A percentile compares a stretch with the other conserved stretches of the same genome.
Evolutionary conservation across 345 rosid genomes (phyloP).

Genomic region (Brassica juncea): DNA sequence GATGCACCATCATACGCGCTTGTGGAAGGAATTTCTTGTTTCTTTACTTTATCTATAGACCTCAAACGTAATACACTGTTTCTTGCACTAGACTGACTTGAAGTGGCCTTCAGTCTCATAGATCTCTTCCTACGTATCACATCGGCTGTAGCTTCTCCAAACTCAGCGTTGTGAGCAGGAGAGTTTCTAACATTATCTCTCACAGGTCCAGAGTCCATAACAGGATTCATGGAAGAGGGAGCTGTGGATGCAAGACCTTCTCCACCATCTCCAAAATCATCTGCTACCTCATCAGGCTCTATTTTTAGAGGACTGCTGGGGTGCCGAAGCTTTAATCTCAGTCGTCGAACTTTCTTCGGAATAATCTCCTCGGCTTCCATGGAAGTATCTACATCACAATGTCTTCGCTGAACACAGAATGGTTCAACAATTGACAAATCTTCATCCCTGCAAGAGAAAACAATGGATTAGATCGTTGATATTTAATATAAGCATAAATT

Average conservation of each 20-base stretch:
- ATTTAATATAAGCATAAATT: conserved; percentile 4
- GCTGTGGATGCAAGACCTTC: conserved; percentile 34
- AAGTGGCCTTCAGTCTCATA: conserved; percentile 56
- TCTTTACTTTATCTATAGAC: conserved; percentile 45
- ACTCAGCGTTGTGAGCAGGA: conserved; percentile 38
- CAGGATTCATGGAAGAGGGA: conserved; percentile 36
- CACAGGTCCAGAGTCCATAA: conserved; percentile 38
- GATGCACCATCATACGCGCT: conserved; percentile 40
- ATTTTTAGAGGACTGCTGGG: conserved; percentile 43
- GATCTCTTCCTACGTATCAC: conserved; percentile 68
- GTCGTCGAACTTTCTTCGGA: conserved; percentile 50
- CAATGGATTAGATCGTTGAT: conserved; percentile 17
- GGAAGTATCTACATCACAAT: conserved; percentile 37
- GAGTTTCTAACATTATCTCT: conserved; percentile 31
- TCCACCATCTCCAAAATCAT: conserved; percentile 38
- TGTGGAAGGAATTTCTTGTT: conserved; percentile 39
- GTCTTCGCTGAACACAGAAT: conserved; percentile 28
- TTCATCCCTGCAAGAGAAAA: conserved; percentile 55
- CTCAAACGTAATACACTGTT: conserved; percentile 40
- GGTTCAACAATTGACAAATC: conserved; percentile 39
- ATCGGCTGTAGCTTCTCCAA: conserved; percentile 49
- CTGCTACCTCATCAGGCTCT: conserved; percentile 41
- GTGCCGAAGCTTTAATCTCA: conserved; percentile 55
- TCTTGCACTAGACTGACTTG: conserved; percentile 43
- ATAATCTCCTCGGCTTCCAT: conserved; percentile 46